Base-by-base conservation (phyloP, 257 asterid genomes). In the Nyctanthes arbortristis region DNA sequence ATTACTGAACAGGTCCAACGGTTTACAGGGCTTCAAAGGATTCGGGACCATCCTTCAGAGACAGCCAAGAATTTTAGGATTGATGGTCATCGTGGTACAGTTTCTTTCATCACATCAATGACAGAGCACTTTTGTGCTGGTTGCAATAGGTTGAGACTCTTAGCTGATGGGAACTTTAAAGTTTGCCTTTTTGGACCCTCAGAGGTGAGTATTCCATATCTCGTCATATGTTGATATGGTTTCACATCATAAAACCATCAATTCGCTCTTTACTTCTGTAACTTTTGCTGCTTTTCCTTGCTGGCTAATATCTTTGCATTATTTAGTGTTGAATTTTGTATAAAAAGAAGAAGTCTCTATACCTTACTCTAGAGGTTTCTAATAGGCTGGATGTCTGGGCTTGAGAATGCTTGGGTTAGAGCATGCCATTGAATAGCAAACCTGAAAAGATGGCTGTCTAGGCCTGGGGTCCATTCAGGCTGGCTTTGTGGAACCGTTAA, bases 161-260 rank as follows among this genome's bases (percentile, higher is more conserved):
- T 94, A 37, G 97, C 97, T 49, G 97, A 94, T 78, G 99, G 97
- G 75, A 94, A 91, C 83, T 89, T 94, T 69, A 94, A 94, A 88
- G 99, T 94, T 52, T 94, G 99, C 90, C 97, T 91, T 64, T 91
- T 94, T 75, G 99, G 99, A 61, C 93, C 97, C 34, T 88, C 97
- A 4, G 99, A 91, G 99, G 99, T 94, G 74, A 79, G 5, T 20
- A 0, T 33, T 45, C 22, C 61, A 43, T 66, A 29, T 18, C 24
- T 57, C 36, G 24, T 59, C 34, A 60, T 69, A 24, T 30, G 31
- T 54, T 37, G 40, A 52, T 61, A 31, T 22, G 49, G n/a, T 43
- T 65, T 18, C 25, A 39, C 60, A 11, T 16, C 25, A 36, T 58
- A 34, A 43, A n/a, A 60, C n/a, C n/a, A n/a, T 34, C 27, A 7